A percentile compares a stretch with the other conserved stretches of the same genome.
phyloP scores from a whole-genome alignment of 495 filamentous ascomycete species.

The Sporormia fimetaria region DNA sequence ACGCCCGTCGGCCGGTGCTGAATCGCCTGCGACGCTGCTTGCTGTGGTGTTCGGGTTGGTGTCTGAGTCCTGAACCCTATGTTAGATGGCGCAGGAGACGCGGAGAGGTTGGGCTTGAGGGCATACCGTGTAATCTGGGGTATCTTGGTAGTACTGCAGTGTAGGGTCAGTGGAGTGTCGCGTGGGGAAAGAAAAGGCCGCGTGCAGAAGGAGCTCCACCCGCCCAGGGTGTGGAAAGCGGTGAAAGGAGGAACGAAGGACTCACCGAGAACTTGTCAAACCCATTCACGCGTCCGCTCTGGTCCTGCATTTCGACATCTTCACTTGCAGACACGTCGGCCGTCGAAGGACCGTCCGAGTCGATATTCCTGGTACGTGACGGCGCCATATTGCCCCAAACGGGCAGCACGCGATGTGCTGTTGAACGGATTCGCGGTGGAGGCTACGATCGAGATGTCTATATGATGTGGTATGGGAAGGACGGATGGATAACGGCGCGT shows the following conservation, averaged over 20 bases:
- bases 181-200: no score
- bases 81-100: conserved; percentile 1
- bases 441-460: background rate
- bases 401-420: background rate
- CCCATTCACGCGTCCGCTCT: conserved; percentile 10
- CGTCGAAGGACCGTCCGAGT: conserved; percentile 21
- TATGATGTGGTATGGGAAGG: background rate
- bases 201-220: background rate
- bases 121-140: conserved; percentile 63
- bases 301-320: conserved; percentile 23
- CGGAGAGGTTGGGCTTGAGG: background rate
- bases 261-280: conserved; percentile 19
- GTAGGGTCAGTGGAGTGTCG: no score
- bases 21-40: conserved; percentile 74
- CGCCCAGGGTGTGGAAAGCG: background rate
- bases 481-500: background rate
- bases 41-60: conserved; percentile 86
- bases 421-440: conserved; percentile 13
- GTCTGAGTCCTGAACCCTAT: conserved; percentile 58
- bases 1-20: conserved; percentile 56
- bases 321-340: conserved; percentile 26
- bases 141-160: conserved; percentile 52
- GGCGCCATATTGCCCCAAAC: conserved; percentile 26
- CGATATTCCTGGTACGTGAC: conserved; percentile 20
- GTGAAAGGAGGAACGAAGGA: background rate